Evolutionary conservation across 75 land plant species (phyloP), one percentile per base, ranked within the genome.

Genomic region (Gnetum montanum): DNA sequence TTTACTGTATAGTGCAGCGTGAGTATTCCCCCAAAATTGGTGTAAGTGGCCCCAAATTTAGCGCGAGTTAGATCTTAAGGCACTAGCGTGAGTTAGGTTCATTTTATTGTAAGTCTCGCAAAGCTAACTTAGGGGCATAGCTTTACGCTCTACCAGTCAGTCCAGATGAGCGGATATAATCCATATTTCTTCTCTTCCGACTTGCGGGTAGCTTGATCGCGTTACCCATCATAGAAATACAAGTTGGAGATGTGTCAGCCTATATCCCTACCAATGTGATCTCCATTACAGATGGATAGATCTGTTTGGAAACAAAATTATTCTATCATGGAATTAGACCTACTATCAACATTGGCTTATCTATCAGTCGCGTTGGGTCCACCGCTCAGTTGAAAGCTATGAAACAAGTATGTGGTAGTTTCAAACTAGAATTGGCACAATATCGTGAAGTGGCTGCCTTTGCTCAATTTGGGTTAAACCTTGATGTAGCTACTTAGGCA

Each of bases 181-280:
- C n/a, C n/a, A n/a, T n/a, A n/a, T n/a, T n/a, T n/a, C n/a, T n/a
- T n/a, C n/a, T n/a, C n/a, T n/a, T n/a, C n/a, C n/a, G n/a, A n/a
- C n/a, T n/a, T n/a, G n/a, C 37, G 5, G 29, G 31, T 25, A 43
- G 26, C 29, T 25, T 59, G 34, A 43, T 27, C 6, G 54, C 37
- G 34, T 19, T 61, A 31, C 64, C 64, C 24, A 49, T 61, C 13
- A 26, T 61, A 3, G 64, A 61, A 26, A 61, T 37, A 10, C 54
- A 61, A 31, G 54, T 22, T 34, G 54, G 64, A 33, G 64, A 61
- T 50, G 64, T 61, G 8, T 61, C 36, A 29, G 64, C 64, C 16
- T 61, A 61, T 33, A 61, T 49, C 19, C 64, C 64, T 6, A 61
- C 64, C 2, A 61, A 61, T 61, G 64, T 49, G 31, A 61, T 61